Evolutionary conservation across 73 alveolate genomes (phyloP).

Genomic region (Paramecium primaurelia): DNA sequence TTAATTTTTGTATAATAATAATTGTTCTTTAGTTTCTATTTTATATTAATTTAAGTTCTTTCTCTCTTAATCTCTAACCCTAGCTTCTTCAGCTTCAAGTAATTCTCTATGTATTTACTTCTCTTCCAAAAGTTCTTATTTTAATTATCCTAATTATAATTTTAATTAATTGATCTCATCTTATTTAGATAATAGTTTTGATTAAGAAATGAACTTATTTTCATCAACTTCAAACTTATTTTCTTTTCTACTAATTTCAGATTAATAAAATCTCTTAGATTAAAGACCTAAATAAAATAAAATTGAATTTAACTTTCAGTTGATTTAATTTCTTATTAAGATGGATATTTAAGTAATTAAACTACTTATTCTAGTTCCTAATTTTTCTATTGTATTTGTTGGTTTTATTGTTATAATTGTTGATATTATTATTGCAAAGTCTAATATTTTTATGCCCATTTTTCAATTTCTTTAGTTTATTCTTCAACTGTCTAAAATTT

Average conservation of each 20-base stretch:
- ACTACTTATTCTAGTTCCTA: neutral
- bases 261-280: neutral
- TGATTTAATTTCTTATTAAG: neutral
- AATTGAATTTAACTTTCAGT: neutral
- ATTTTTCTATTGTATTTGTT: neutral
- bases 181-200: neutral
- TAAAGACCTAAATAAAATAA: neutral
- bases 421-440: neutral
- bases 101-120: neutral
- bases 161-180: neutral
- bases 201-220: neutral
- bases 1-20: neutral
- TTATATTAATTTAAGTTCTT: neutral
- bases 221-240: neutral
- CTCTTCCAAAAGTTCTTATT: neutral
- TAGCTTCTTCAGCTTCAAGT: neutral
- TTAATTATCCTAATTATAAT: neutral
- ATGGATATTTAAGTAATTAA: neutral
- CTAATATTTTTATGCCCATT: neutral
- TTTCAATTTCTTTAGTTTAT: neutral
- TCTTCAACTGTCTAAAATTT: conserved; percentile 22
- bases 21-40: neutral
- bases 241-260: neutral
- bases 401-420: neutral
- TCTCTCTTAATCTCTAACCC: neutral